These are phyloP conservation scores for Globisporangium okanoganense DNA, from an alignment of 352 stramenopile genomes.

Conservation along the genomic window DNA sequence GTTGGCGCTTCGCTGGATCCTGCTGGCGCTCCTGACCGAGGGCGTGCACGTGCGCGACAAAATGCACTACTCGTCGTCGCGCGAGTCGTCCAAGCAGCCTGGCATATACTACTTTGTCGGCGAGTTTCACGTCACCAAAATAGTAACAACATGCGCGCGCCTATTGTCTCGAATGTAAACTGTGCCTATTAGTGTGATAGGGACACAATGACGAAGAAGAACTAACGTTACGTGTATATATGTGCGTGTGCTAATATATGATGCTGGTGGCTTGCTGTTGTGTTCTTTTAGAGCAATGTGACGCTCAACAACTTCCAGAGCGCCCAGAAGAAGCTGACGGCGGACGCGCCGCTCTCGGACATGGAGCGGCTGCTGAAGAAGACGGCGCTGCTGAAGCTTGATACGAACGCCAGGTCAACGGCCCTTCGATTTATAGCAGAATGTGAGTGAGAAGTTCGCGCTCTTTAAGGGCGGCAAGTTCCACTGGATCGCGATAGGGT, in stretches of 20 bases:
- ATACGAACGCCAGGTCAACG: constrained; percentile 84
- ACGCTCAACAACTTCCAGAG: constrained; percentile 72
- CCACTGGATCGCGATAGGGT: constrained; percentile 87
- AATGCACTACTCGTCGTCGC: constrained; percentile 91
- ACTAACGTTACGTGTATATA: not conserved
- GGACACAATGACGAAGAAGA: not conserved
- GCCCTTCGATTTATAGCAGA: constrained; percentile 84
- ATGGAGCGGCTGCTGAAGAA: constrained; percentile 82
- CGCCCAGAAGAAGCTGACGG: constrained; percentile 61
- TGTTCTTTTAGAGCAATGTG: constrained; percentile 48
- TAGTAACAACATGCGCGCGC: too few species aligned
- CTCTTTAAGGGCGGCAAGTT: constrained; percentile 78
- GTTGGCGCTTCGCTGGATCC: constrained; percentile 65
- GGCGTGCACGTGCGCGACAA: constrained; percentile 78
- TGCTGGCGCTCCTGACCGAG: constrained; percentile 80
- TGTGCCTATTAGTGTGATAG: not conserved
- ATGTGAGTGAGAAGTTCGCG: constrained; percentile 73
- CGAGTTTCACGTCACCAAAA: constrained; percentile 86
- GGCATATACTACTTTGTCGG: constrained; percentile 88
- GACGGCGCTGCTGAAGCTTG: constrained; percentile 68
- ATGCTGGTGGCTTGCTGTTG: not conserved
- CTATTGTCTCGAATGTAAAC: too few species aligned
- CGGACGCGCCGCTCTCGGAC: constrained; percentile 81
- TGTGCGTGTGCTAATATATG: constrained; percentile 6
- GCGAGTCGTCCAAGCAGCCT: constrained; percentile 87